Conservation (phyloP, 176 grass and related monocot genomes). For the Rhynchospora pubera region DNA sequence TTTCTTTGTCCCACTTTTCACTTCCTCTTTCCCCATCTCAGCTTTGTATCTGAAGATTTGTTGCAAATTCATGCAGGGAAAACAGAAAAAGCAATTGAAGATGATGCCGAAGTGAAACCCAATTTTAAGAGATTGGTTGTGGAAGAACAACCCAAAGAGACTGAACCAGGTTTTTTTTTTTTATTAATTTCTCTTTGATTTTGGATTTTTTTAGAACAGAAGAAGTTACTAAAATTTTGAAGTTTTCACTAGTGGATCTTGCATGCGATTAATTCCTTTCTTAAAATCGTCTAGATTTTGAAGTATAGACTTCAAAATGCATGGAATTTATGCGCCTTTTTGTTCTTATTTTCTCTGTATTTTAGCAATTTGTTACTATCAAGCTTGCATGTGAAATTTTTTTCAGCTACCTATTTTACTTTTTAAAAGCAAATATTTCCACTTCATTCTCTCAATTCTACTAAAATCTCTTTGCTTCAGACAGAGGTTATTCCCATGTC, state of each 20-base stretch:
- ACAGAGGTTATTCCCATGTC: neutral
- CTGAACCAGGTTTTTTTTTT: neutral
- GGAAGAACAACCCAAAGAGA: constrained; percentile 10
- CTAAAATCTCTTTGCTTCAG: neutral
- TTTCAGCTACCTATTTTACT: neutral
- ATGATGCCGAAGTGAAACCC: neutral
- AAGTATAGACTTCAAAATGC: constrained; percentile 2
- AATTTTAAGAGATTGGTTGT: constrained; percentile 8
- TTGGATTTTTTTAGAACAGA: neutral
- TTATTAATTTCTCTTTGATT: neutral
- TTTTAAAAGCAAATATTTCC: neutral
- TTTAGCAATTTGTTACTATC: neutral
- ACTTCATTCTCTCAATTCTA: neutral
- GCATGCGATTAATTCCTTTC: constrained; percentile 6
- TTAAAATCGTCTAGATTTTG: neutral
- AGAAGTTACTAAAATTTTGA: neutral
- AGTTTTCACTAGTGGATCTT: neutral
- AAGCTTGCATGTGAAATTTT: neutral
- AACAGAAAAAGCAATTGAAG: constrained; percentile 17
- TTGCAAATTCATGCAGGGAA: constrained; percentile 2
- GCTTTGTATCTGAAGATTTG: neutral
- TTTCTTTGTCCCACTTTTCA: neutral
- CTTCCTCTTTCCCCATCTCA: neutral
- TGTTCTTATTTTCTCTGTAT: neutral
- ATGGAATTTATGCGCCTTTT: neutral